Evolutionary conservation across 2,329 filamentous ascomycete genomes (phyloP), one percentile per base, ranked within the genome.

Genomic region (Penicillium nordicum): DNA sequence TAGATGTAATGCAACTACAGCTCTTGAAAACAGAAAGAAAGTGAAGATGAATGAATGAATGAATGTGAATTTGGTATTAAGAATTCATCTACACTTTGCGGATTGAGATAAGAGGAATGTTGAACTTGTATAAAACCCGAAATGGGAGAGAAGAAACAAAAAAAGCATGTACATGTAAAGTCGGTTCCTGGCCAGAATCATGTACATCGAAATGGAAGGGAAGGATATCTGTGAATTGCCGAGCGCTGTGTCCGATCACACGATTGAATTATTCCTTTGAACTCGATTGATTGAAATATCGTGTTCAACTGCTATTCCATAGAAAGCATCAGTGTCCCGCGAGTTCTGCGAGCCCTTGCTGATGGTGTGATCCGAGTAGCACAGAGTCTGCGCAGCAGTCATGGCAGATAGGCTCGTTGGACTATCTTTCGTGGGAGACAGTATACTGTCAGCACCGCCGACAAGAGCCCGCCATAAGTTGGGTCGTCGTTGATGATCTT

Each of bases 241-340:
- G 30, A 34, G 29, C 10, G 6, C 1, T 11, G 27, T 16, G 9
- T 29, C 18, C 29, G 6, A 42, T 56, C 51, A 64, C 23, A 61
- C 60, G 5, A 58, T 30, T 6, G 56, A 59, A 27, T 49, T 45
- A 8, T 58, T 52, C 36, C 42, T 48, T 23, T 49, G 59, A 10
- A 44, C 37, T 42, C 64, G 68, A 14, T 63, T 50, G 11, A 72
- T 57, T 3, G 64, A 68, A 37, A 72, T 67, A 42, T 70, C 66
- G 53, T 69, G 68, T 36, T 68, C 69, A 18, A 72, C 66, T 3
- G 63, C 50, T 27, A 72, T 72, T 1, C 64, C 69, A 30, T 63
- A 60, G 16, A 58, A 60, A 11, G 49, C 37, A 14, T 63, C 57
- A 4, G 57, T 57, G 12, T 66, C 62, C n/a, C 60, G 45, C 14